Percentiles rank a stretch among this genome's conserved stretches.
These are phyloP conservation scores for Yamadazyma paraphyllophila DNA, from an alignment of 805 yeast species.

Conservation along the genomic window DNA sequence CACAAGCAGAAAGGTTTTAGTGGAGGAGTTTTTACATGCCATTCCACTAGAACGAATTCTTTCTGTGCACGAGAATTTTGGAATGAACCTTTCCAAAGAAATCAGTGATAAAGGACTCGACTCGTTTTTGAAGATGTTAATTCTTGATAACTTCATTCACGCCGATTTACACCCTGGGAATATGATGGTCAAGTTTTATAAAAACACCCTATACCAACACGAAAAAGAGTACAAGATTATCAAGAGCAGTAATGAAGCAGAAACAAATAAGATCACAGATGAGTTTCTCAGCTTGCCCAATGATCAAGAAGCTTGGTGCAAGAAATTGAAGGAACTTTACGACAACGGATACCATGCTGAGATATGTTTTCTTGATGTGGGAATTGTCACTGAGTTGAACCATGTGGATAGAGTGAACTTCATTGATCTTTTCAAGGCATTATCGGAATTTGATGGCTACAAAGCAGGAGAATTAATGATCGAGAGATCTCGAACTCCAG, in stretches of 20 bases:
- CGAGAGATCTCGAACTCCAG: slow-evolving; percentile 92
- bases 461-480: slow-evolving; percentile 94
- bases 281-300: slow-evolving; percentile 36
- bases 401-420: slow-evolving; percentile 77
- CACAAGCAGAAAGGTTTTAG: slow-evolving; percentile 68
- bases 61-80: slow-evolving; percentile 42
- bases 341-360: slow-evolving; percentile 73
- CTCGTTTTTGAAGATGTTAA: slow-evolving; percentile 89
- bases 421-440: slow-evolving; percentile 81
- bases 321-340: slow-evolving; percentile 44
- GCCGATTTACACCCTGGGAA: slow-evolving; percentile 98
- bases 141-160: slow-evolving; percentile 90
- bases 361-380: slow-evolving; percentile 88
- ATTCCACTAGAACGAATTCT: slow-evolving; percentile 75
- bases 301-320: slow-evolving; percentile 44
- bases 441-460: slow-evolving; percentile 91
- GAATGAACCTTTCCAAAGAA: slow-evolving; percentile 59
- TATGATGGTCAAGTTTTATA: slow-evolving; percentile 71
- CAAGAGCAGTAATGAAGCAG: slow-evolving; percentile 43
- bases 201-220: slow-evolving; percentile 43
- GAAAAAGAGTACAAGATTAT: slow-evolving; percentile 42
- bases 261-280: slow-evolving; percentile 45
- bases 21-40: slow-evolving; percentile 84
- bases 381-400: slow-evolving; percentile 87
- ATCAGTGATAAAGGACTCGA: slow-evolving; percentile 82